Conservation (phyloP, 2,329 filamentous ascomycete species). For the Chalaropsis ovoidea region DNA sequence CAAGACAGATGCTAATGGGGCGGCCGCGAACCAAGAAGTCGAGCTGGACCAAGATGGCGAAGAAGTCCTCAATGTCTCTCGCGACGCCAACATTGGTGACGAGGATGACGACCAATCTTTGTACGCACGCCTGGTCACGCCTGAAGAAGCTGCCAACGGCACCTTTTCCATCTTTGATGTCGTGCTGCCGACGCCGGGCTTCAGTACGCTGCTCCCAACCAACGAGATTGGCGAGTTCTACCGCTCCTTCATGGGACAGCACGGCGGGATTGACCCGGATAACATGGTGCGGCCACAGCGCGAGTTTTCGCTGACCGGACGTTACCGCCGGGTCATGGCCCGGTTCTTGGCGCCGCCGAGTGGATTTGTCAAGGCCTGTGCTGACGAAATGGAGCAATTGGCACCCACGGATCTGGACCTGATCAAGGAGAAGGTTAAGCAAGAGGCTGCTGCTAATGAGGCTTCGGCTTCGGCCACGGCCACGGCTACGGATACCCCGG, state of each 20-base stretch:
- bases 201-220: slow-evolving; percentile 72
- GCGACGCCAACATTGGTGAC: slow-evolving; percentile 37
- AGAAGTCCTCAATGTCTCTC: slow-evolving; percentile 44
- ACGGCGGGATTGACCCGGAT: slow-evolving; percentile 69
- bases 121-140: slow-evolving; percentile 60
- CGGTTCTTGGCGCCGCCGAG: slow-evolving; percentile 55
- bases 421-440: slow-evolving; percentile 39
- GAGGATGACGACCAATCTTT: slow-evolving; percentile 39
- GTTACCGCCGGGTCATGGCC: slow-evolving; percentile 76
- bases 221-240: slow-evolving; percentile 83
- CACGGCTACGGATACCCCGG: slow-evolving; percentile 26
- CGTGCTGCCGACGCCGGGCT: slow-evolving; percentile 86
- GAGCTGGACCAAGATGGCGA: slow-evolving; percentile 39
- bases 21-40: slow-evolving; percentile 31
- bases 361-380: slow-evolving; percentile 61
- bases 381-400: slow-evolving; percentile 66
- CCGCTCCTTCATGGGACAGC: slow-evolving; percentile 73
- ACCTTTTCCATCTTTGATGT: slow-evolving; percentile 75
- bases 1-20: slow-evolving; percentile 18
- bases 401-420: slow-evolving; percentile 76
- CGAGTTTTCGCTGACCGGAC: slow-evolving; percentile 79
- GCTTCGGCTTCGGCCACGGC: not conserved
- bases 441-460: slow-evolving; percentile 25
- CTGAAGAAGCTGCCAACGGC: slow-evolving; percentile 67
- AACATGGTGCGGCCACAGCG: slow-evolving; percentile 79